Base-by-base conservation (phyloP, 805 yeast species). In the Wickerhamomyces mucosus region DNA sequence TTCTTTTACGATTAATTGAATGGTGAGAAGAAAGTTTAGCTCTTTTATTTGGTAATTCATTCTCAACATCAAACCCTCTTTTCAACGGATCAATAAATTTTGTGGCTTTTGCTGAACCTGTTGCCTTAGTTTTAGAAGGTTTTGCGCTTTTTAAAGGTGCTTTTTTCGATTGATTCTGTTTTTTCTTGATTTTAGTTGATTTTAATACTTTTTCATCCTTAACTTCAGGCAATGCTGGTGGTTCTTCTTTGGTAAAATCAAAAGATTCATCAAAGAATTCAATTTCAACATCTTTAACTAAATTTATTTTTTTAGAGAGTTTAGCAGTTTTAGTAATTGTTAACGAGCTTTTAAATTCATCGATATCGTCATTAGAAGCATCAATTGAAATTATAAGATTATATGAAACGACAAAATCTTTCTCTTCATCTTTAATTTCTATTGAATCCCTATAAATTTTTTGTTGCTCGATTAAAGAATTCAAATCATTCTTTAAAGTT, bases 401-500 rank as follows among this genome's bases (percentile, higher is more conserved):
- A 5, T 8, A 32, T 18, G 15, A 17, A 7, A 16, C 22, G 5
- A 15, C 23, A 3, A 32, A 35, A 12, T 32, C 32, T 8, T 3
- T 15, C 11, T 28, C 28, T 12, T 48, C 45, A 2, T 46, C 45
- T 4, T 45, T 39, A 8, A 54, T 40, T 4, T 33, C 36, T 8
- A 55, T 30, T 10, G 49, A 46, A 15, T 46, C 45, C 8, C 18
- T 12, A 4, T 25, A 7, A 9, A 65, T 29, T 20, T 46, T 43
- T 6, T 61, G 57, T 10, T 59, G 51, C 1, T 41, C 38, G 5
- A 51, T 52, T 18, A 74, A 51, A 4, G 43, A 35, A 1, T 42
- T 39, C 0, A 69, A 55, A 39, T 72, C 78, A 6, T 66, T 61
- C 6, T 48, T 44, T 10, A 71, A 44, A 0, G 88, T 79, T 32